Evolutionary conservation across 2,329 filamentous ascomycete genomes (phyloP).

Genomic region (Fusarium coicis): DNA sequence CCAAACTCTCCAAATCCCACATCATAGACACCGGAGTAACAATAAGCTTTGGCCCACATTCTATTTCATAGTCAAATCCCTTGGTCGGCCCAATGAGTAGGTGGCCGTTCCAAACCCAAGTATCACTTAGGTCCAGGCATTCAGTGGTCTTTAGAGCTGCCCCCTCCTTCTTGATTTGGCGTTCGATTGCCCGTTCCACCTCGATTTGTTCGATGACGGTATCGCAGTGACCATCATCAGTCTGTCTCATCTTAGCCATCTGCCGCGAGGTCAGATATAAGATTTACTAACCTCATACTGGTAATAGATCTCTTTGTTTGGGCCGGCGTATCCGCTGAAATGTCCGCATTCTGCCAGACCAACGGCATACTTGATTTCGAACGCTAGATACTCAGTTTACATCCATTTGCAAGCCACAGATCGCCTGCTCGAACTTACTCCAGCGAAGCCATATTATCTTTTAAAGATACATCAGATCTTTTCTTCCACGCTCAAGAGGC

Average conservation of each 20-base stretch:
- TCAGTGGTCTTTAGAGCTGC: neutral
- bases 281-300: neutral
- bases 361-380: neutral
- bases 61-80: neutral
- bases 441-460: neutral
- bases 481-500: accelerated
- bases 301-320: neutral
- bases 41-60: neutral
- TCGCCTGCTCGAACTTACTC: neutral
- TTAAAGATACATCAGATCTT: accelerated
- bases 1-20: neutral
- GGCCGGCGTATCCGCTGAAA: neutral
- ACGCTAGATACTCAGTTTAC: accelerated
- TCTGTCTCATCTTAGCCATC: accelerated
- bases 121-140: neutral
- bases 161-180: neutral
- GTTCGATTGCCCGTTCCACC: neutral
- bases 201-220: neutral
- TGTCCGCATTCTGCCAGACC: neutral
- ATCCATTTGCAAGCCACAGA: accelerated
- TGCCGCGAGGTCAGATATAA: accelerated
- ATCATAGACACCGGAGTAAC: neutral
- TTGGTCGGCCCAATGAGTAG: neutral
- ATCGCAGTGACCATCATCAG: neutral
- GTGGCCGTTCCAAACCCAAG: neutral